Evolutionary conservation across 169 alveolate species (phyloP), one percentile per base, ranked within the genome.

Genomic region (Plasmodium knowlesi): DNA sequence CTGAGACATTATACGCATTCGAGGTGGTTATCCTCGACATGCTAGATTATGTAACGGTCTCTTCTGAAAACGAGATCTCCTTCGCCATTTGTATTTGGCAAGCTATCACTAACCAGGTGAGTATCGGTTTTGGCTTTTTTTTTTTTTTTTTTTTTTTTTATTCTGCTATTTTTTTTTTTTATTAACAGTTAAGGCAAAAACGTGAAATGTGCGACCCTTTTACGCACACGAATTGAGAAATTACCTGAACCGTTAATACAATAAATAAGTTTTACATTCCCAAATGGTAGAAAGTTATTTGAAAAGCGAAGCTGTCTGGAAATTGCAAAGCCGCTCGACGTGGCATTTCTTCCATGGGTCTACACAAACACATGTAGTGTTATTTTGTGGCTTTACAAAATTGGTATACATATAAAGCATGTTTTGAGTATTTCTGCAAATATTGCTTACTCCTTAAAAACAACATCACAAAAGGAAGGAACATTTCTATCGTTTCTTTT

Each of bases 131-230:
- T 78, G 32, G 53, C 53, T 78, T 41, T 78, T 78, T 41, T 76
- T 76, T 39, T 76, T 39, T 76, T 39, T 76, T 39, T 76, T 39
- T 78, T 41, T 14, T 19, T 22, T 80, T 41, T 43, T 14, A 3
- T 79, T 10, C 32, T 8, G 41, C 25, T 79, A 16, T 16, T 30
- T 9, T n/a, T 5, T 16, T 46, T 88, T 61, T 79, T 25, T 80
- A 88, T 88, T 88, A 88, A 88, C 94, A 54, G 71, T 78, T 88
- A 82, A 88, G 74, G 53, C 67, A 88, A 78, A 78, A 74, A 25
- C 30, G 32, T 32, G 41, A 61, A 41, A 34, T 25, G 89, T 79
- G 71, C 50, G 50, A 79, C 82, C 89, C 71, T 32, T 41, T 88
- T 88, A 53, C 82, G 50, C 28, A 73, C 81, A 28, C 70, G 71